phyloP scores from a whole-genome alignment of 2,329 filamentous ascomycete species.

The Cercospora zeae-maydis region DNA sequence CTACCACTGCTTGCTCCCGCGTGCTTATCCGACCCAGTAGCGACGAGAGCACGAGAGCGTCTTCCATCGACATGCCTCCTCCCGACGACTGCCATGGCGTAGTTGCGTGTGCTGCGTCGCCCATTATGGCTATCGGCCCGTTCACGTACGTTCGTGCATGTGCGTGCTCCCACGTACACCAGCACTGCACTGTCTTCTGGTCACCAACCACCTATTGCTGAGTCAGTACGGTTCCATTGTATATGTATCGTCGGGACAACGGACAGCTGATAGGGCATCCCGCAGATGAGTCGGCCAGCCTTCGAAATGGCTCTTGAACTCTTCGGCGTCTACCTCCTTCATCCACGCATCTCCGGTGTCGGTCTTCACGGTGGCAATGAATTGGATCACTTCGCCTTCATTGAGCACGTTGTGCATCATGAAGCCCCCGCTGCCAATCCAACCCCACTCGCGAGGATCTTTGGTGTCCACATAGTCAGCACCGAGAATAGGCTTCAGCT shows the following conservation, averaged over 20 bases:
- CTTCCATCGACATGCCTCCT: constrained; percentile 63
- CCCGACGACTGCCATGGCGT: constrained; percentile 53
- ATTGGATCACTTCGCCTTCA: constrained; percentile 15
- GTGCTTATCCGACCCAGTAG: constrained; percentile 48
- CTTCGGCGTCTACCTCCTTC: constrained; percentile 9
- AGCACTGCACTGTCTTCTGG: not conserved
- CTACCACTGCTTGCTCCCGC: constrained; percentile 42
- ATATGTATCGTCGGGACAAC: not conserved
- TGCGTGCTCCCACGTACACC: constrained; percentile 54
- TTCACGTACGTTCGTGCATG: constrained; percentile 54
- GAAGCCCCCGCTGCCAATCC: constrained; percentile 15
- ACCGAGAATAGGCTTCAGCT: constrained; percentile 11
- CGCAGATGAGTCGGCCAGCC: constrained; percentile 11
- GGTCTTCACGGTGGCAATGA: constrained; percentile 10
- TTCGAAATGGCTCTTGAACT: constrained; percentile 7
- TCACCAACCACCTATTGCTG: constrained; percentile 4
- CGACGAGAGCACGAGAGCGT: constrained; percentile 56
- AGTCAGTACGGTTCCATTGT: not conserved
- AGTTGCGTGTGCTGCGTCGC: constrained; percentile 65
- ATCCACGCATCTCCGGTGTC: constrained; percentile 10
- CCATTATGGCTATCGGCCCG: constrained; percentile 56
- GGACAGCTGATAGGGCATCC: constrained; percentile 7
- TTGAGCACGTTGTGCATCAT: constrained; percentile 19
- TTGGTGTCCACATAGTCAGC: constrained; percentile 10
- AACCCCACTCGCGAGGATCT: constrained; percentile 15